phyloP scores from a whole-genome alignment of 345 rosid species.

The Rhizophora apiculata region DNA sequence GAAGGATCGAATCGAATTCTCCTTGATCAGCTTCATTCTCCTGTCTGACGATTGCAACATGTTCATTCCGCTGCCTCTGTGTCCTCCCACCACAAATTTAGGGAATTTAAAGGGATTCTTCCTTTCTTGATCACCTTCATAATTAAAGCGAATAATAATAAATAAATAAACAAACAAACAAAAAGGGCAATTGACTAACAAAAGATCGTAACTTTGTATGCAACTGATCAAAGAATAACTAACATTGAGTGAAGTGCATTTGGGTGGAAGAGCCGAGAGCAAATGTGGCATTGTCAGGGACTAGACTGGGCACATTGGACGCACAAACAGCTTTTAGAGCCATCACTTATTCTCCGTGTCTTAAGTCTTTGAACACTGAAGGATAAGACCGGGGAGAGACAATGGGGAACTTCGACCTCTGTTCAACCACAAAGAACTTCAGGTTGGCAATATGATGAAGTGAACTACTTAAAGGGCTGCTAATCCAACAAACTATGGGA shows the following conservation, averaged over 20 bases:
- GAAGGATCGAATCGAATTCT: constrained; percentile 28
- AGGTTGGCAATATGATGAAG: neutral
- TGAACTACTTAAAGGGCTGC: neutral
- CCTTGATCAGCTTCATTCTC: constrained; percentile 30
- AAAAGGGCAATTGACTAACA: neutral
- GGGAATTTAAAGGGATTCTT: constrained; percentile 2
- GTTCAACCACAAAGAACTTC: neutral
- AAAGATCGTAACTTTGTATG: neutral
- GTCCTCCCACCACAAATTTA: constrained; percentile 28
- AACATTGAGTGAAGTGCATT: constrained; percentile 25
- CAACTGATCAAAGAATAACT: neutral
- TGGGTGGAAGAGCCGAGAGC: constrained; percentile 18
- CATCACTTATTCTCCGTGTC: constrained; percentile 16
- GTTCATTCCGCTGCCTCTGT: constrained; percentile 34
- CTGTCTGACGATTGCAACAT: constrained; percentile 20
- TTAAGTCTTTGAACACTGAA: neutral
- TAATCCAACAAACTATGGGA: neutral
- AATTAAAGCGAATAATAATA: neutral
- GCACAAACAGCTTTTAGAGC: constrained; percentile 48
- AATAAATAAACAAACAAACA: neutral
- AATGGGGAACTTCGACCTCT: neutral
- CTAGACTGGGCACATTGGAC: constrained; percentile 40
- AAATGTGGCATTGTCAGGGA: constrained; percentile 31
- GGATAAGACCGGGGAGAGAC: neutral
- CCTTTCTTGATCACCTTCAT: neutral